phyloP scores from a whole-genome alignment of 148 eudicot species.

The Rhododendron henanense region DNA sequence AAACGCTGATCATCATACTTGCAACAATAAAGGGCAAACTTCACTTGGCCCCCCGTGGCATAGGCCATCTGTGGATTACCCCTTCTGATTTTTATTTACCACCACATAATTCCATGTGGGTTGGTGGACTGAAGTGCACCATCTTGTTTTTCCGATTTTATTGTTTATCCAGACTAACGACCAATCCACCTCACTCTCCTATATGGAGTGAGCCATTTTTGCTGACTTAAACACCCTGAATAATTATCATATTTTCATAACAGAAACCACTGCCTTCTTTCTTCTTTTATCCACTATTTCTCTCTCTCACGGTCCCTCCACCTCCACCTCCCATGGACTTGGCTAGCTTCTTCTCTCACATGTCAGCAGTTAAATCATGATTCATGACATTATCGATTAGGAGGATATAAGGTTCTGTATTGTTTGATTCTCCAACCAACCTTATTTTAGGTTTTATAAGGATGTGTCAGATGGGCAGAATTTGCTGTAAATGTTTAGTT shows the following conservation, averaged over 20 bases:
- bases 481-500: neutral
- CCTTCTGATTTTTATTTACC: neutral
- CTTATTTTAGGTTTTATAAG: neutral
- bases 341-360: neutral
- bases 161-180: neutral
- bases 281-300: neutral
- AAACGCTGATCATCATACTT: neutral
- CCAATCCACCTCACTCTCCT: neutral
- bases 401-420: neutral
- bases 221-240: neutral
- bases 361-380: neutral
- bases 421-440: neutral
- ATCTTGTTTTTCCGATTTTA: neutral
- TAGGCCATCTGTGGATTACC: neutral
- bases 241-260: neutral
- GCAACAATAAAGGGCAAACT: neutral
- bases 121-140: neutral
- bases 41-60: neutral
- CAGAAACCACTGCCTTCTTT: neutral
- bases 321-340: neutral
- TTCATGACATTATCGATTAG: neutral
- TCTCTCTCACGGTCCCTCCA: neutral
- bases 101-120: neutral
- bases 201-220: neutral
- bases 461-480: neutral